Evolutionary conservation across 2,329 filamentous ascomycete genomes (phyloP).

Genomic region (Trichoderma semiorbis): DNA sequence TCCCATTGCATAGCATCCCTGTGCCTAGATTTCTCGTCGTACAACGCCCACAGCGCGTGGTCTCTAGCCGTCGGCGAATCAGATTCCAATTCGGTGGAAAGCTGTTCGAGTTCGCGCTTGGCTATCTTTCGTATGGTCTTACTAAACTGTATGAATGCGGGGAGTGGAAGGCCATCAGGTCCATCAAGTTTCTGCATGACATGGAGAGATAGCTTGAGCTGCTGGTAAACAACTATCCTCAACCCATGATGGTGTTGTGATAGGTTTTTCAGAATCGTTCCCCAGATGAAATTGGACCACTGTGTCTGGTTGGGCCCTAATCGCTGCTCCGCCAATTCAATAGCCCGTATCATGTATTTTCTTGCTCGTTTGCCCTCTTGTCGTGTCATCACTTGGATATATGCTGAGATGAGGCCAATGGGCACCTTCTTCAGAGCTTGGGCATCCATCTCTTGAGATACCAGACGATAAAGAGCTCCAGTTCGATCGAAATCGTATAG

Average conservation of each 20-base stretch:
- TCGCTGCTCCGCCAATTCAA: conserved; percentile 29
- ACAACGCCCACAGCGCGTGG: conserved; percentile 12
- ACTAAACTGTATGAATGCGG: conserved; percentile 23
- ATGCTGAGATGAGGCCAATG: conserved; percentile 45
- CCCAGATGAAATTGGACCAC: conserved; percentile 34
- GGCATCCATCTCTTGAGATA: conserved; percentile 25
- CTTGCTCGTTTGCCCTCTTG: conserved; percentile 22
- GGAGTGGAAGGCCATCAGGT: conserved; percentile 23
- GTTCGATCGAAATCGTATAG: conserved; percentile 41
- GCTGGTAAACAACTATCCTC: conserved; percentile 28
- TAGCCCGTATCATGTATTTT: conserved; percentile 31
- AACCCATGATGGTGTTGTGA: conserved; percentile 30
- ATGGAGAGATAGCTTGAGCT: conserved; percentile 30
- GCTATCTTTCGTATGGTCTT: conserved; percentile 24
- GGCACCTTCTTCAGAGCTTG: conserved; percentile 26
- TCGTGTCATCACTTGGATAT: conserved; percentile 38
- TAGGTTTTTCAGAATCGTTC: conserved; percentile 33
- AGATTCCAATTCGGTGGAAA: conserved; percentile 22
- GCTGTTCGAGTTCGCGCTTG: conserved; percentile 25
- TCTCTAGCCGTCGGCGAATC: conserved; percentile 10
- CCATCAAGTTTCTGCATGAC: conserved; percentile 30
- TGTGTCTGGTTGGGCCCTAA: conserved; percentile 24
- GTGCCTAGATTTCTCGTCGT: background rate
- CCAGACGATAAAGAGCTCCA: conserved; percentile 20
- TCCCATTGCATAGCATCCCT: conserved; percentile 5